Conservation (phyloP, 495 filamentous ascomycete species). For the Bathelium albidoporum region DNA sequence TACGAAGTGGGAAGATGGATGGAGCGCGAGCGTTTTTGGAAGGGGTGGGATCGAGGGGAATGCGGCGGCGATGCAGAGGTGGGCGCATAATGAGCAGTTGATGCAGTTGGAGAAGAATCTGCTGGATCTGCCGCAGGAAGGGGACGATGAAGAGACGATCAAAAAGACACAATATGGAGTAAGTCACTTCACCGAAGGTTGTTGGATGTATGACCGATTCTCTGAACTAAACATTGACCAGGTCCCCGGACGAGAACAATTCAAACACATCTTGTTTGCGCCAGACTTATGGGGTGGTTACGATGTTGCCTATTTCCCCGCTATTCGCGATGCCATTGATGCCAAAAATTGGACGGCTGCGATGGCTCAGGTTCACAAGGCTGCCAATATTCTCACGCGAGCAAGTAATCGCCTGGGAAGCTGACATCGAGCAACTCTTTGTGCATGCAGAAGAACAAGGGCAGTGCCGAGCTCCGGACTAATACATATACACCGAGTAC, state of each 20-base stretch:
- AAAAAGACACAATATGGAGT: constrained; percentile 42
- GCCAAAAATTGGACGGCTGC: constrained; percentile 59
- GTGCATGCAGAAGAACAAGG: not conserved
- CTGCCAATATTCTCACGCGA: constrained; percentile 36
- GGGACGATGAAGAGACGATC: constrained; percentile 34
- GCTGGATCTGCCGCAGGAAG: constrained; percentile 51
- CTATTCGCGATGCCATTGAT: constrained; percentile 70
- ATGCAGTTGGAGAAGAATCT: constrained; percentile 72
- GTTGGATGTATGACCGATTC: not conserved
- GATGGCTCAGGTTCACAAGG: constrained; percentile 59
- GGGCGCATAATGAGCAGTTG: constrained; percentile 49
- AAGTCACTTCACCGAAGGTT: constrained; percentile 31
- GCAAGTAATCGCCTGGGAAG: constrained; percentile 1
- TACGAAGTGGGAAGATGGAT: constrained; percentile 57
- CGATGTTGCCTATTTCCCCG: constrained; percentile 70
- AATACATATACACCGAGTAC: not conserved
- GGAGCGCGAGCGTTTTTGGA: constrained; percentile 59
- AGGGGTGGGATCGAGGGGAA: constrained; percentile 61
- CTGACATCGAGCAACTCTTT: not conserved
- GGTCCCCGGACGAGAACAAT: constrained; percentile 84
- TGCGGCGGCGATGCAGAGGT: constrained; percentile 50
- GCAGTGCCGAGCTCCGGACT: not conserved
- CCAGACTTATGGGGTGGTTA: constrained; percentile 71
- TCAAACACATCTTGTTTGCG: constrained; percentile 84
- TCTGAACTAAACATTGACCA: constrained; percentile 23